Conservation (phyloP, 192 early-diverging fungal species). For the Gaertneriomyces semiglobifer region DNA sequence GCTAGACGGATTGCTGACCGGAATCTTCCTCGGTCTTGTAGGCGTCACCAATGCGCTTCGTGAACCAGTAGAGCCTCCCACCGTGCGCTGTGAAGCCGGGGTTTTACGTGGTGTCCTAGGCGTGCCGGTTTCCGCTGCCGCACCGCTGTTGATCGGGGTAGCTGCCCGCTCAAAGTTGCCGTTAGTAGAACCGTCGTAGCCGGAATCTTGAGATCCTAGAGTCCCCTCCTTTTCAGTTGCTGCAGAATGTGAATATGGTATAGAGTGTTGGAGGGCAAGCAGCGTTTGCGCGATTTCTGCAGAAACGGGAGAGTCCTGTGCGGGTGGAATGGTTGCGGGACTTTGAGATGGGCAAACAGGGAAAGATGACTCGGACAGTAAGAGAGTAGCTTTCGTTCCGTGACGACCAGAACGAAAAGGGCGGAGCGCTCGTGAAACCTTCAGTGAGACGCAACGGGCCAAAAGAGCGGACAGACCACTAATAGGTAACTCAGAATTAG, state of each 20-base stretch:
- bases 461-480: no score
- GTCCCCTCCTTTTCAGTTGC: background rate
- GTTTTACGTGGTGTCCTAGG: background rate
- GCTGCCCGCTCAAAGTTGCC: background rate
- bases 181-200: background rate
- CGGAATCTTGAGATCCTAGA: background rate
- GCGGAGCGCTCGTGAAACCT: no score
- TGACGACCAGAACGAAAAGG: no score
- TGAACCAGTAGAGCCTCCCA: background rate
- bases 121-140: background rate
- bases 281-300: constrained; percentile 22
- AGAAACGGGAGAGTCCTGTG: constrained; percentile 11
- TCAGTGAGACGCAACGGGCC: no score
- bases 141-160: background rate
- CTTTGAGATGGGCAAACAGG: background rate
- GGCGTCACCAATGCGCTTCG: background rate
- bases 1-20: background rate
- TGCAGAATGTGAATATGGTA: background rate
- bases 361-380: no score
- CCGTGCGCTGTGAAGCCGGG: background rate
- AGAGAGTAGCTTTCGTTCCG: no score
- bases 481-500: no score
- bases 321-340: constrained; percentile 16
- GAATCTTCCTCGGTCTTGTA: background rate
- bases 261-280: constrained; percentile 17